These are phyloP conservation scores for Prunus yedoensis DNA, from an alignment of 331 rosid genomes.

Conservation along the genomic window DNA sequence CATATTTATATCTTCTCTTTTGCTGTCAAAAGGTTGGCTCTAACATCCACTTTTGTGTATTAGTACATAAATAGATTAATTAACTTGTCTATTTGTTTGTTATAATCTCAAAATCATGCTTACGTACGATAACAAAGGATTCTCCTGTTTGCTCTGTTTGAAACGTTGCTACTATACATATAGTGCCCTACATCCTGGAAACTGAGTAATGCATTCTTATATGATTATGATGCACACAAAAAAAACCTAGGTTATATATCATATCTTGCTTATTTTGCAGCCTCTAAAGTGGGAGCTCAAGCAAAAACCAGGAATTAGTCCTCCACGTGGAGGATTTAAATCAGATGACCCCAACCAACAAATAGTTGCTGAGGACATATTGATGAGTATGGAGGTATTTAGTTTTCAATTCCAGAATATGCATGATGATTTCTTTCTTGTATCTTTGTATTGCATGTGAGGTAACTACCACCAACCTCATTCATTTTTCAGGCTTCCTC, in stretches of 20 bases:
- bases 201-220: not conserved
- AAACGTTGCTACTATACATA: no score
- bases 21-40: no score
- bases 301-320: conserved; percentile 98
- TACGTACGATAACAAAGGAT: not conserved
- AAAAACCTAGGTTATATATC: not conserved
- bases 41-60: no score
- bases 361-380: conserved; percentile 93
- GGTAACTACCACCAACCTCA: conserved; percentile 13
- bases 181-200: not conserved
- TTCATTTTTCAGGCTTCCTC: conserved; percentile 68
- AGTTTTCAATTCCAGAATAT: not conserved
- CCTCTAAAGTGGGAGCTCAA: conserved; percentile 97
- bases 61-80: no score
- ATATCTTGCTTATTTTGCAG: conserved; percentile 42
- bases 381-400: conserved; percentile 96
- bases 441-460: not conserved
- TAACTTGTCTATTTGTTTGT: not conserved
- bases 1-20: not conserved
- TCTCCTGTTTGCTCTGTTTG: not conserved
- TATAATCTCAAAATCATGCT: not conserved
- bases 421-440: not conserved
- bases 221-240: not conserved
- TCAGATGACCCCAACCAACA: conserved; percentile 97
- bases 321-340: conserved; percentile 96